Conservation (phyloP, 768 basidiomycete genomes). For the Suillus ampliporus region DNA sequence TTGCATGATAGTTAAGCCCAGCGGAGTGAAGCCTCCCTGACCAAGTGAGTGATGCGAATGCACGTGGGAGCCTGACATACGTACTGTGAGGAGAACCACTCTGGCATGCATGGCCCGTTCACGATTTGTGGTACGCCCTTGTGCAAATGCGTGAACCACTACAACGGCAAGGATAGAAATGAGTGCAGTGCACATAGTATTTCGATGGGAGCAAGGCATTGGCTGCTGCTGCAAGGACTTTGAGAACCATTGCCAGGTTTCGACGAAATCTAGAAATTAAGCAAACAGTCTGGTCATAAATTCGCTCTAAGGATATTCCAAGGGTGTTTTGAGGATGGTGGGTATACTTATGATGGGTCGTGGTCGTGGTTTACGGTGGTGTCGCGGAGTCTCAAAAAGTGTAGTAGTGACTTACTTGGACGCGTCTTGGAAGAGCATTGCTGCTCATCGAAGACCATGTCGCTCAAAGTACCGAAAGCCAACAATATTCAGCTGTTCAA, state of each 20-base stretch:
- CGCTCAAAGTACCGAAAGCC: slow-evolving; percentile 91
- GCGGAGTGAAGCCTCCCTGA: slow-evolving; percentile 77
- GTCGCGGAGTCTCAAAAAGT: slow-evolving; percentile 21
- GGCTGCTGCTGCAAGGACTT: slow-evolving; percentile 46
- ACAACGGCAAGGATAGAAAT: slow-evolving; percentile 50
- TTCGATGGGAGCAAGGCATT: slow-evolving; percentile 55
- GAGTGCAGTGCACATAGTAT: slow-evolving; percentile 60
- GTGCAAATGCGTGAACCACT: slow-evolving; percentile 62
- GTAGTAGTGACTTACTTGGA: slow-evolving; percentile 11
- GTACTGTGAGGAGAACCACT: slow-evolving; percentile 71
- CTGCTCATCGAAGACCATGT: slow-evolving; percentile 57
- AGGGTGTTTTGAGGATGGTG: too few relatives aligned
- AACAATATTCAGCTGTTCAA: slow-evolving; percentile 94
- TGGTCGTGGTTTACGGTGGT: too few relatives aligned
- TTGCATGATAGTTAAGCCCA: slow-evolving; percentile 71
- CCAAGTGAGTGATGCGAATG: background rate
- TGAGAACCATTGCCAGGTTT: slow-evolving; percentile 55
- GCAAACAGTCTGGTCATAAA: background rate
- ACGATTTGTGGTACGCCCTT: slow-evolving; percentile 71
- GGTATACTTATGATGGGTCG: too few relatives aligned
- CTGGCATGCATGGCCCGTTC: slow-evolving; percentile 80
- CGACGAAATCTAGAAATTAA: background rate
- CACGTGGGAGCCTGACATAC: slow-evolving; percentile 22
- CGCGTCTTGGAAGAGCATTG: slow-evolving; percentile 18
- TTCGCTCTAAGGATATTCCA: background rate